Conservation (phyloP, 2,329 filamentous ascomycete species). For the Daldinia eschscholtzii region DNA sequence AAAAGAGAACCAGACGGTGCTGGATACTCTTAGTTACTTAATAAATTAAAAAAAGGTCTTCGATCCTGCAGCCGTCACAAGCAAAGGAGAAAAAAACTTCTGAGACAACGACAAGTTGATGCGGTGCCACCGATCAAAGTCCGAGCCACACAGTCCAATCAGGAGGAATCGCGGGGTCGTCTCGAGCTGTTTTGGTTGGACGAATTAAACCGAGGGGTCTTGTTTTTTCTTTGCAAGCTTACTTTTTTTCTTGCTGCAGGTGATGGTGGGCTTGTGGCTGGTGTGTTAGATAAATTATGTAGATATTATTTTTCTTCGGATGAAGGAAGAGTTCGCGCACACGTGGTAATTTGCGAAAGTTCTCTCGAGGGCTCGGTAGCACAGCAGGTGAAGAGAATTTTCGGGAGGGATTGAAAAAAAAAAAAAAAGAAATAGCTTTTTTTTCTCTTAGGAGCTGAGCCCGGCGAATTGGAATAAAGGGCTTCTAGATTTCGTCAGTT, state of each 20-base stretch:
- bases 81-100: constrained; percentile 24
- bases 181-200: constrained; percentile 37
- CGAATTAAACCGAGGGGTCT: constrained; percentile 18
- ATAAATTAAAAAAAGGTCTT: constrained; percentile 22
- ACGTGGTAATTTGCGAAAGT: constrained; percentile 24
- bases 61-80: constrained; percentile 8
- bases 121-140: constrained; percentile 37
- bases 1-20: constrained; percentile 23
- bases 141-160: constrained; percentile 40
- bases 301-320: neutral
- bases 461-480: constrained; percentile 3
- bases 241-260: constrained; percentile 4
- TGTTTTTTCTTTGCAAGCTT: constrained; percentile 1
- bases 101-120: constrained; percentile 28
- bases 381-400: constrained; percentile 20
- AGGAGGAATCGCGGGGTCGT: constrained; percentile 42
- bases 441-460: neutral
- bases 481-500: constrained; percentile 8
- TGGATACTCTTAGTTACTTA: constrained; percentile 30
- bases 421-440: neutral
- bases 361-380: constrained; percentile 5
- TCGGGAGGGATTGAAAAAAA: neutral
- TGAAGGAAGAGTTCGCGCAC: neutral
- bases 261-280: constrained; percentile 27
- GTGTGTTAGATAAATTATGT: neutral